Evolutionary conservation across 768 basidiomycete genomes (phyloP).

Genomic region (Auriscalpium orientale): DNA sequence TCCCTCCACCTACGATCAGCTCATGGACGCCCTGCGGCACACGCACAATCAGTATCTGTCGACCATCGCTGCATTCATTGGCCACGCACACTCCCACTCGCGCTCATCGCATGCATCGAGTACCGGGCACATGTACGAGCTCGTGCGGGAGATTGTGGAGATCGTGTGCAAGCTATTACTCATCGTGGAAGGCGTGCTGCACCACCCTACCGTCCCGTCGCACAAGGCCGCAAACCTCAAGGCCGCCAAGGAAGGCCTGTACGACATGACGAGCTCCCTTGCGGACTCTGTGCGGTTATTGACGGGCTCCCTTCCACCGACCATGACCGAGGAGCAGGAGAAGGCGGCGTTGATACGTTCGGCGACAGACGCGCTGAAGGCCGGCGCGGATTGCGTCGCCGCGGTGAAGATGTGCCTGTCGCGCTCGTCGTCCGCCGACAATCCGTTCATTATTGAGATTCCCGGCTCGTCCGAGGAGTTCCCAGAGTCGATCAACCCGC

Average conservation of each 20-base stretch:
- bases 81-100: conserved; percentile 91
- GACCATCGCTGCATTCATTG: conserved; percentile 95
- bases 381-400: conserved; percentile 82
- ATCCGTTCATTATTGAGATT: conserved; percentile 58
- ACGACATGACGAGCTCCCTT: conserved; percentile 76
- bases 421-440: conserved; percentile 46
- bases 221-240: conserved; percentile 60
- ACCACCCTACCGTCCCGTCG: conserved; percentile 60
- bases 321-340: conserved; percentile 72
- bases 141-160: conserved; percentile 92
- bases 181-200: conserved; percentile 83
- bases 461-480: conserved; percentile 43
- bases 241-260: conserved; percentile 71
- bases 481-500: conserved; percentile 37
- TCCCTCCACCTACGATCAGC: conserved; percentile 57
- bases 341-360: conserved; percentile 69
- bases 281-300: conserved; percentile 83
- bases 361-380: conserved; percentile 83
- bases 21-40: conserved; percentile 68
- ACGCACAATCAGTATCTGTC: conserved; percentile 90
- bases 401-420: conserved; percentile 79
- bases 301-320: conserved; percentile 39
- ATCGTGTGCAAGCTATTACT: conserved; percentile 87
- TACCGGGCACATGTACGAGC: conserved; percentile 89
- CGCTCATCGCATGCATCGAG: conserved; percentile 86